These are phyloP conservation scores for Ceratobasidium sp. DNA, from an alignment of 1,284 basidiomycete species.

Conservation along the genomic window DNA sequence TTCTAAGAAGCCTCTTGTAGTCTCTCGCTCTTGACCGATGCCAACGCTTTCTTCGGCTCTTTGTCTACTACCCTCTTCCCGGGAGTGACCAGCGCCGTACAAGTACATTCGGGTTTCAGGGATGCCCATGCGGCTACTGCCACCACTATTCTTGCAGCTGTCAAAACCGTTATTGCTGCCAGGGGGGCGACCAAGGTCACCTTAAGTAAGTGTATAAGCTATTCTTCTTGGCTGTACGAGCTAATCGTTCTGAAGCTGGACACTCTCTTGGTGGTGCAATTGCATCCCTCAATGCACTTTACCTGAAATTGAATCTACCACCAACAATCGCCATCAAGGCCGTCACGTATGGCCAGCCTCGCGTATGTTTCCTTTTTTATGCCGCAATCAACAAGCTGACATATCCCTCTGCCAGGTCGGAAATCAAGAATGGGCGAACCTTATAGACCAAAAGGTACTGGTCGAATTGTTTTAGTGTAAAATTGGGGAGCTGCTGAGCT, in stretches of 20 bases:
- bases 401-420: constrained; percentile 56
- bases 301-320: constrained; percentile 56
- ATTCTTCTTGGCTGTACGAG: background rate
- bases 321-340: constrained; percentile 51
- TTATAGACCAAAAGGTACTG: constrained; percentile 55
- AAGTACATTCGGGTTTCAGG: constrained; percentile 65
- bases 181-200: constrained; percentile 56
- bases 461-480: background rate
- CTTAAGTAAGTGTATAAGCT: constrained; percentile 47
- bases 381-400: too few relatives aligned
- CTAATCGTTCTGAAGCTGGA: constrained; percentile 42
- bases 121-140: constrained; percentile 64
- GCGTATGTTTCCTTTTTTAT: constrained; percentile 50
- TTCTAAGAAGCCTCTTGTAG: constrained; percentile 46
- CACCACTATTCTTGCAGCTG: constrained; percentile 55
- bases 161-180: constrained; percentile 53
- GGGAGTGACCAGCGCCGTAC: constrained; percentile 56
- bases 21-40: constrained; percentile 60
- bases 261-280: constrained; percentile 59
- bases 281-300: constrained; percentile 59
- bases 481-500: background rate
- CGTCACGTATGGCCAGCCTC: constrained; percentile 62
- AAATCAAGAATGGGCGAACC: constrained; percentile 65
- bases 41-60: constrained; percentile 52
- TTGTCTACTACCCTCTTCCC: constrained; percentile 63